Base-by-base conservation (phyloP, 2,329 filamentous ascomycete species). In the Dactylellina sp. region DNA sequence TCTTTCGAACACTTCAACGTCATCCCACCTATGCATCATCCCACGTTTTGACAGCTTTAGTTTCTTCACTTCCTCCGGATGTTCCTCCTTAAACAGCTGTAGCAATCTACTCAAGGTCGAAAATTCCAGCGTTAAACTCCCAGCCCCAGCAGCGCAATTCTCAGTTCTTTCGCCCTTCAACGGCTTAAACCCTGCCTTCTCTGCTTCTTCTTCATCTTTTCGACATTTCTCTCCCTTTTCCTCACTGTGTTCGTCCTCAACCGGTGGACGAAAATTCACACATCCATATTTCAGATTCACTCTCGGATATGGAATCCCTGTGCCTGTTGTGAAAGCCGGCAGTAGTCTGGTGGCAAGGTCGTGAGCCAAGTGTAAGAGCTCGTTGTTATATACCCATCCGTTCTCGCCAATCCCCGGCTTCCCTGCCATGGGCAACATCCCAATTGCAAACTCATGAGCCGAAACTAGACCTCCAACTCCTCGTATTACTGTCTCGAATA, bases 401-500 rank as follows among this genome's bases (percentile, higher is more conserved):
- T 57, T 28, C 71, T 62, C 24, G 9, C 65, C 47, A 42, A 76
- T 75, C 2, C 91, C 87, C 1, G 86, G 79, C 80, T 97, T 97
- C 39, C 91, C 90, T 12, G 85, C 84, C 63, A 98, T 97, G 0
- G 95, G 95, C 64, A 99, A 82, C 66, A 96, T 93, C 35, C 93
- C 95, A 20, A 93, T 85, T 11, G 95, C 94, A 80, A 99, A 99
- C 44, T 97, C 83, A 82, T 99, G 95, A 1, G 94, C 93, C 79
- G 93, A 97, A 76, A 99, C 83, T 65, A 99, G 84, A 0, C 95
- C 95, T 12, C 95, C 95, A 49, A 96, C 87, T 14, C 94, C 95
- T 70, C 95, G 87, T 77, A 99, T 99, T 37, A 97, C 94, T 0
- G 94, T 98, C 83, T 99, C 95, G 79, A 99, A 99, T 40, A 99